Evolutionary conservation across 2,329 filamentous ascomycete genomes (phyloP).

Genomic region (Teratosphaeriaceae sp.): DNA sequence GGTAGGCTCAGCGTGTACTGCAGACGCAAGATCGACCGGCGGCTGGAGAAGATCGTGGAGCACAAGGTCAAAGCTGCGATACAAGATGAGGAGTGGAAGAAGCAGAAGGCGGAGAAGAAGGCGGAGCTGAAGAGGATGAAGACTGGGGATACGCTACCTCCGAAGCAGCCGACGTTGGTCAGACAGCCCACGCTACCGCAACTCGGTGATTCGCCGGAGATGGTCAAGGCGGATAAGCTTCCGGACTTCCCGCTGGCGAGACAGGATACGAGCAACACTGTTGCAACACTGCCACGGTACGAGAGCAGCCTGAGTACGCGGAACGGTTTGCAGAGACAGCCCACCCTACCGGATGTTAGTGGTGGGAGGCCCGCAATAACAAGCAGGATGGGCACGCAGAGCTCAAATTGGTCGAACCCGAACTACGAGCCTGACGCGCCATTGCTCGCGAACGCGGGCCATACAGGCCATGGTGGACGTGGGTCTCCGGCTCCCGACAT

Average conservation of each 20-base stretch:
- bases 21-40: conserved; percentile 80
- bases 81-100: conserved; percentile 60
- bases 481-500: conserved; percentile 11
- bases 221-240: conserved; percentile 44
- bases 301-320: conserved; percentile 47
- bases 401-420: conserved; percentile 45
- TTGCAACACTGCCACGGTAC: conserved; percentile 42
- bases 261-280: conserved; percentile 27
- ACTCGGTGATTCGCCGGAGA: conserved; percentile 49
- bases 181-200: conserved; percentile 64
- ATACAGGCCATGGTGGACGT: conserved; percentile 10
- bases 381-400: conserved; percentile 44
- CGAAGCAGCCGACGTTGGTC: conserved; percentile 30
- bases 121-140: conserved; percentile 43
- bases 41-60: conserved; percentile 76
- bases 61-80: conserved; percentile 84
- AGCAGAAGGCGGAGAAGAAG: conserved; percentile 47
- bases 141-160: conserved; percentile 18
- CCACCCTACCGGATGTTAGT: conserved; percentile 36
- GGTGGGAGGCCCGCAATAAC: conserved; percentile 30
- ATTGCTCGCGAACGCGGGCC: conserved; percentile 44
- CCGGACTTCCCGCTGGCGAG: conserved; percentile 28
- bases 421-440: conserved; percentile 61
- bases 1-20: conserved; percentile 80
- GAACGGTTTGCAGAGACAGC: conserved; percentile 36